phyloP scores from a whole-genome alignment of 179 eudicot species.

The Dionaea muscipula region DNA sequence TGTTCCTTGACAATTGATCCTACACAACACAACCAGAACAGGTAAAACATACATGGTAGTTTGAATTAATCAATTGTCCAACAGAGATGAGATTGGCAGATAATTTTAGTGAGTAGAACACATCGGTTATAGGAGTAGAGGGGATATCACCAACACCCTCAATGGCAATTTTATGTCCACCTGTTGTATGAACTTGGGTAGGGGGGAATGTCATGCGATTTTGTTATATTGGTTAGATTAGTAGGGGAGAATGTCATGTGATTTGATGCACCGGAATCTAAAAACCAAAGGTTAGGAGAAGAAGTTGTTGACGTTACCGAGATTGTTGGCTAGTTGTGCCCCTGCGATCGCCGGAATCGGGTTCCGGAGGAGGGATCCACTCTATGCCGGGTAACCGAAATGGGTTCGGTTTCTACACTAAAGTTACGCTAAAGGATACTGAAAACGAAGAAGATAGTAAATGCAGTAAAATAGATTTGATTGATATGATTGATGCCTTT shows the following conservation, averaged over 20 bases:
- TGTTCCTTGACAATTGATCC: constrained; percentile 7
- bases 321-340: too few relatives aligned
- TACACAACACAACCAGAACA: not conserved
- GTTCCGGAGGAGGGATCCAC: too few relatives aligned
- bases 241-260: not conserved
- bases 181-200: too few relatives aligned
- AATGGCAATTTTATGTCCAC: not conserved
- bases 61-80: not conserved
- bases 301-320: too few relatives aligned
- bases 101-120: not conserved
- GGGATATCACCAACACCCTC: not conserved
- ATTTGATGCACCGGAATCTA: not conserved
- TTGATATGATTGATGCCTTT: too few relatives aligned
- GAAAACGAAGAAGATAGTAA: too few relatives aligned
- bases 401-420: too few relatives aligned
- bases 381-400: too few relatives aligned
- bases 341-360: too few relatives aligned
- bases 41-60: not conserved
- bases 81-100: not conserved
- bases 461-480: too few relatives aligned
- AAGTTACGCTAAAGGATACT: too few relatives aligned
- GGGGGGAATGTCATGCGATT: not conserved
- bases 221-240: too few relatives aligned
- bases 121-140: not conserved
- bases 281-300: not conserved